phyloP scores from a whole-genome alignment of 129 eudicot genomes.

The Silybum marianum region DNA sequence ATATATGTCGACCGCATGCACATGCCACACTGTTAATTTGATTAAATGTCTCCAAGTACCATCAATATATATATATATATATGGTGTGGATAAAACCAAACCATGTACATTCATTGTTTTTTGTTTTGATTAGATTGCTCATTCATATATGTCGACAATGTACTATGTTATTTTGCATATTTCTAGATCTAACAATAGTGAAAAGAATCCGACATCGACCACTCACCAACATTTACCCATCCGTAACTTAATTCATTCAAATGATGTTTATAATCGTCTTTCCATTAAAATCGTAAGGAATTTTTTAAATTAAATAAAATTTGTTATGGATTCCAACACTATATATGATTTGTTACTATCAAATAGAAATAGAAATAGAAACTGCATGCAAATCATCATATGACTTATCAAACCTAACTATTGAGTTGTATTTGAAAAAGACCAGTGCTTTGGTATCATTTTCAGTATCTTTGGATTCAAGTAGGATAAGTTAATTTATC shows the following conservation, averaged over 20 bases:
- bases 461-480: not conserved
- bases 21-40: constrained; percentile 37
- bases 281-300: not conserved
- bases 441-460: not conserved
- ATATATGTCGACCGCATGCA: constrained; percentile 35
- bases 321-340: not conserved
- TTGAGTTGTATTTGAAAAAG: not conserved
- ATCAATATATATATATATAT: constrained; percentile 23
- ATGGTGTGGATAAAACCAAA: constrained; percentile 42
- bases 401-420: not conserved
- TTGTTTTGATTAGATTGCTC: constrained; percentile 36
- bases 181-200: constrained; percentile 36
- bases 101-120: constrained; percentile 37
- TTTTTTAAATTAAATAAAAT: not conserved
- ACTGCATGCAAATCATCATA: not conserved
- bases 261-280: not conserved
- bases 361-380: not conserved
- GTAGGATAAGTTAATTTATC: not conserved
- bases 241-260: constrained; percentile 1
- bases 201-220: constrained; percentile 31
- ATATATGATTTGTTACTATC: not conserved
- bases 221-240: constrained; percentile 25
- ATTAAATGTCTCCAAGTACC: constrained; percentile 39
- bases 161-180: constrained; percentile 35
- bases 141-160: constrained; percentile 37